Evolutionary conservation across 1,284 basidiomycete species (phyloP).

Genomic region (Rhodofomes roseus): DNA sequence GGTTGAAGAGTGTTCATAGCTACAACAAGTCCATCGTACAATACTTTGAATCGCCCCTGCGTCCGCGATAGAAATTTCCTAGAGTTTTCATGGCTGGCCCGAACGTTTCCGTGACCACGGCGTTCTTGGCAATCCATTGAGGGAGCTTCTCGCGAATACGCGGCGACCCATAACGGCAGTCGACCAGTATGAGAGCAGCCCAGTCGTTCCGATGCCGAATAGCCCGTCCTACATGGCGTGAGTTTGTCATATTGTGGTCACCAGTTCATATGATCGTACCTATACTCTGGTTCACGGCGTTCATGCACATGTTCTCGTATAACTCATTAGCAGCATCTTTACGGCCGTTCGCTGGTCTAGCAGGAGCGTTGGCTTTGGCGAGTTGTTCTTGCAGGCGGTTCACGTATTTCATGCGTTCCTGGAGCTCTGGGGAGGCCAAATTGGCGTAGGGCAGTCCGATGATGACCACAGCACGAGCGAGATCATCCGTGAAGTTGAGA

Average conservation of each 20-base stretch:
- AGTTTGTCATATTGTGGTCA: too few species aligned
- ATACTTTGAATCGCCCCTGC: conserved; percentile 16
- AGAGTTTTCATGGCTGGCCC: conserved; percentile 72
- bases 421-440: conserved; percentile 83
- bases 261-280: conserved; percentile 65
- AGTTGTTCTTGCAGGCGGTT: conserved; percentile 49
- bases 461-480: conserved; percentile 87
- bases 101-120: conserved; percentile 66
- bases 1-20: background rate
- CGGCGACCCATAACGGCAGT: conserved; percentile 68
- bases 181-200: conserved; percentile 83
- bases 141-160: conserved; percentile 79
- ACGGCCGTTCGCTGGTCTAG: conserved; percentile 35
- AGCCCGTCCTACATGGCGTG: conserved; percentile 62
- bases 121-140: conserved; percentile 77
- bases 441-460: conserved; percentile 95
- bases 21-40: background rate
- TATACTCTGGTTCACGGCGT: conserved; percentile 95
- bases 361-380: conserved; percentile 5
- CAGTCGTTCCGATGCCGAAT: conserved; percentile 88
- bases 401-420: conserved; percentile 89
- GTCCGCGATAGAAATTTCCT: conserved; percentile 63
- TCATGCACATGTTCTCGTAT: conserved; percentile 95
- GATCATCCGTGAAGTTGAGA: conserved; percentile 90
- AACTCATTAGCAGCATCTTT: conserved; percentile 80